These are phyloP conservation scores for Salix caprea DNA, from an alignment of 345 rosid genomes.

Conservation along the genomic window DNA sequence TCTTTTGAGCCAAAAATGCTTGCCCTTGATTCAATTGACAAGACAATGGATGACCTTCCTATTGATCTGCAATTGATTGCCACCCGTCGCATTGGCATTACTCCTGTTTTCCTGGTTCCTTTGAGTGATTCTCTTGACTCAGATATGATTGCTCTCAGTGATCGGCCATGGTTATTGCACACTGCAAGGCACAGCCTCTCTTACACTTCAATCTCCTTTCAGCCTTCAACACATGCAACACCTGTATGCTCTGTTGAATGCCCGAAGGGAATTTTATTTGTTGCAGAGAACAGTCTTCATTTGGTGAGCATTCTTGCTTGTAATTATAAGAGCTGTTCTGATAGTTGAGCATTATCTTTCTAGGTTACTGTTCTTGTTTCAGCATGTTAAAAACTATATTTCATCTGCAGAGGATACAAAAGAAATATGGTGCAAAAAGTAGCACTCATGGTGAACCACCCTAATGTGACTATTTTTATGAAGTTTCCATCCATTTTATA, in stretches of 20 bases:
- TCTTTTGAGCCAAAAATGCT: conserved; percentile 24
- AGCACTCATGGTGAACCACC: not conserved
- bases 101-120: conserved; percentile 95
- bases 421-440: not conserved
- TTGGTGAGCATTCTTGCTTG: conserved; percentile 47
- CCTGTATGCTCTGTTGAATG: conserved; percentile 89
- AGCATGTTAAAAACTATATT: not conserved
- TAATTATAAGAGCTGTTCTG: not conserved
- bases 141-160: conserved; percentile 89
- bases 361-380: not conserved
- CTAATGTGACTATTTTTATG: conserved; percentile 5
- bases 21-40: conserved; percentile 26
- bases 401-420: not conserved
- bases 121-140: conserved; percentile 67
- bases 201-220: conserved; percentile 85
- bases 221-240: conserved; percentile 93
- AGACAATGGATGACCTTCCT: conserved; percentile 36
- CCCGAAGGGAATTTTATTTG: conserved; percentile 88
- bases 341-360: not conserved
- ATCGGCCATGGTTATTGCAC: conserved; percentile 94
- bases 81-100: conserved; percentile 85
- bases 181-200: conserved; percentile 89
- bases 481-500: not conserved
- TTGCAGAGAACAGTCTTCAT: conserved; percentile 87
- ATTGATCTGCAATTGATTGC: conserved; percentile 73